These are phyloP conservation scores for Penicillium alfredii DNA, from an alignment of 495 filamentous ascomycete genomes.

Conservation along the genomic window DNA sequence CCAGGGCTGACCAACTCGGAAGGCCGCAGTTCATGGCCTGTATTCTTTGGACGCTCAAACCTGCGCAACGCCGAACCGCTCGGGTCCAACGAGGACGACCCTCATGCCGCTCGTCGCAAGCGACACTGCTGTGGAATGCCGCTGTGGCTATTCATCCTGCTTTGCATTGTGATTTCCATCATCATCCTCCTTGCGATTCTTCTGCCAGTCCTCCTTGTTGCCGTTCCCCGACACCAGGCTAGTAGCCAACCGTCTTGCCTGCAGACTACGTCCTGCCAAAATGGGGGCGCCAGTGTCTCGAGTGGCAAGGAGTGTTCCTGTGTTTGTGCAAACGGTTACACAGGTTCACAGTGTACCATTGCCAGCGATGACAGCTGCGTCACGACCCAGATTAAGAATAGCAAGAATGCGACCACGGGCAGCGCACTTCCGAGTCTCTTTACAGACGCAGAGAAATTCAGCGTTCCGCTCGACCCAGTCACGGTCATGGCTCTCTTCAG, in stretches of 20 bases:
- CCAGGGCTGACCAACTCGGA: constrained; percentile 58
- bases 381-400: constrained; percentile 53
- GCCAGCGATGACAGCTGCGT: constrained; percentile 62
- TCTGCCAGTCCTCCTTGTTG: constrained; percentile 78
- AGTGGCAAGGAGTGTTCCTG: constrained; percentile 67
- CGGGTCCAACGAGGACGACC: constrained; percentile 17
- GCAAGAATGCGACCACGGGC: constrained; percentile 71
- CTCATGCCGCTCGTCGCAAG: constrained; percentile 11
- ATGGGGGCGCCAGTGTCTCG: constrained; percentile 72
- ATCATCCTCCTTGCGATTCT: constrained; percentile 82
- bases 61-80: constrained; percentile 32
- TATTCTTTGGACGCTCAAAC: constrained; percentile 34
- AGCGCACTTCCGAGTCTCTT: constrained; percentile 70
- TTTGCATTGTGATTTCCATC: constrained; percentile 62
- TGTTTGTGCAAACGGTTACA: constrained; percentile 80
- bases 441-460: constrained; percentile 57
- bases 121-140: constrained; percentile 76
- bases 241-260: constrained; percentile 43
- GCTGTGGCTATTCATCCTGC: constrained; percentile 66
- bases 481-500: constrained; percentile 72
- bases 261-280: constrained; percentile 55
- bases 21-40: constrained; percentile 35
- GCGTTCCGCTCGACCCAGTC: constrained; percentile 61
- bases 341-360: constrained; percentile 65
- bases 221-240: constrained; percentile 54